Base-by-base conservation (phyloP, 2,329 filamentous ascomycete species). In the Aspergillus fructus region DNA sequence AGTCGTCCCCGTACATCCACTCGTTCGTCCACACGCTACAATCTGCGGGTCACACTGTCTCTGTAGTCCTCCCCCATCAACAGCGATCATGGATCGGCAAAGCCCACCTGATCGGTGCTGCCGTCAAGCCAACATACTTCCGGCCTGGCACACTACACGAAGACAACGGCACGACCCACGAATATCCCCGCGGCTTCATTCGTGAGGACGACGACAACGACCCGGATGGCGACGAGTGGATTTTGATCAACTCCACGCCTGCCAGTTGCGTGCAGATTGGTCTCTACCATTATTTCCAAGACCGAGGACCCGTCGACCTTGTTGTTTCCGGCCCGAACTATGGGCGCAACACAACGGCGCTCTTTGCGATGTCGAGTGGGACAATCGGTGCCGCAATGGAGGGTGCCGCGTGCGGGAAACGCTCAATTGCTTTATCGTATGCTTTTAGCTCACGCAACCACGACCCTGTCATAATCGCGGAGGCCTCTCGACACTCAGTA, bases 41-140 rank as follows among this genome's bases (percentile, higher is more conserved):
- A 72, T 76, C 81, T 56, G 86, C 88, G 33, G 92, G 92, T 7
- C 93, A 97, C 76, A 82, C 79, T n/a, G 91, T 97, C 59, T 96
- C 91, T 7, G 93, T 99, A 49, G 89, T 94, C 62, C 85, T 99
- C 13, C 94, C 94, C 2, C 86, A 97, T 73, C 88, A 88, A 6
- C 94, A 99, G 77, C 87, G 93, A 61, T 96, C 92, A 56, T 99
- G 94, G 94, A 97, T 99, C 68, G 93, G 93, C 67, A 99, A 99
- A 80, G 94, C 94, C 3, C 94, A 97, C 76, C 90, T 97, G 69
- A 92, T 97, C 67, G 93, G 93, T 56, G 89, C 93, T 73, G 89
- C 90, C 9, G 85, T 96, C 60, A 91, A 88, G 71, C 92, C 92
- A 8, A 82, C 85, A 27, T 96, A 96, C 79, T 96, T 92, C 79